phyloP scores from a whole-genome alignment of 768 basidiomycete species.

The Cantharellus anzutake region DNA sequence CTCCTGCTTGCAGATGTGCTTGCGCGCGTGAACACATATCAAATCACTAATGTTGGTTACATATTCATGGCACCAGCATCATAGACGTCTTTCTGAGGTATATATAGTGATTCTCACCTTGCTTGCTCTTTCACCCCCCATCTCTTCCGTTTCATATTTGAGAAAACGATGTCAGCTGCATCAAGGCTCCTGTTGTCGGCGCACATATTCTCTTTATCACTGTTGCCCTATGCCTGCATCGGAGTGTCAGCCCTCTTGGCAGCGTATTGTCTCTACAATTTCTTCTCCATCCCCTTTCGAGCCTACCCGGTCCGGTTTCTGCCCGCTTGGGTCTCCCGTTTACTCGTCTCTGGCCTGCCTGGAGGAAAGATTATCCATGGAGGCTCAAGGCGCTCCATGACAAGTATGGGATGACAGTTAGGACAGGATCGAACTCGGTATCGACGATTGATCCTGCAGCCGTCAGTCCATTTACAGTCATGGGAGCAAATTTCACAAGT shows the following conservation, averaged over 20 bases:
- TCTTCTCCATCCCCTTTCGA: background rate
- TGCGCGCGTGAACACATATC: too few species aligned
- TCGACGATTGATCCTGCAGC: background rate
- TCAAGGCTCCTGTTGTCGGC: too few species aligned
- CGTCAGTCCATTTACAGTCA: background rate
- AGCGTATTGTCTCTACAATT: background rate
- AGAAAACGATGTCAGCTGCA: too few species aligned
- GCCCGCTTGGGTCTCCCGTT: slow-evolving; percentile 1
- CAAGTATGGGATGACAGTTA: background rate
- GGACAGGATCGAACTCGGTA: background rate
- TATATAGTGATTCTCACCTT: too few species aligned
- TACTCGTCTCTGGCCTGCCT: background rate
- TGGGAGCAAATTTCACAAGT: background rate
- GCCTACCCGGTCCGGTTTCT: background rate
- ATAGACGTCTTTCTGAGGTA: too few species aligned
- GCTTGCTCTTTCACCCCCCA: too few species aligned
- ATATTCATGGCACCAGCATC: too few species aligned
- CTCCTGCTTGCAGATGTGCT: too few species aligned
- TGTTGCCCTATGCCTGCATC: too few species aligned
- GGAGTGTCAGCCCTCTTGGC: background rate
- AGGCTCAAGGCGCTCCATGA: background rate
- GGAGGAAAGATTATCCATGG: background rate
- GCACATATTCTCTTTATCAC: too few species aligned
- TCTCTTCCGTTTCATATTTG: too few species aligned
- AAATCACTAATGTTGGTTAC: too few species aligned